Evolutionary conservation across 2,329 filamentous ascomycete species (phyloP), one percentile per base, ranked within the genome.

Genomic region (Tolypocladium album): DNA sequence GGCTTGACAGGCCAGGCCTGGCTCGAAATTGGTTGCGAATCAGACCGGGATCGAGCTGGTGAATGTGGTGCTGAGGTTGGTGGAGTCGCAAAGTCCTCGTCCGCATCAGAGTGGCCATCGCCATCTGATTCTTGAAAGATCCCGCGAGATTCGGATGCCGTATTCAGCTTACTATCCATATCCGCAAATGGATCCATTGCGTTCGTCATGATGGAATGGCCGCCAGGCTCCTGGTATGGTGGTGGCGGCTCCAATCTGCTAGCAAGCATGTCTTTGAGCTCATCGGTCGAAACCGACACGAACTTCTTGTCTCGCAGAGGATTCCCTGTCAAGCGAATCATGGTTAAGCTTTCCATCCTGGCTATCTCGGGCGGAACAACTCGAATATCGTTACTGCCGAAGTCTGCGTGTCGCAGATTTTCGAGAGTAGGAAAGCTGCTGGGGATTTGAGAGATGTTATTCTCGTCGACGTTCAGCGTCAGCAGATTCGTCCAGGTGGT

Each of bases 291-390:
- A 75, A 95, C 89, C 0, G 84, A 88, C 17, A 92, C 78, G 65
- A 94, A 91, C 70, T 92, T 96, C 70, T 89, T 92, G 70, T 97
- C 92, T 17, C 89, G 82, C 17, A 99, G 77, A 0, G 94, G 94
- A 67, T 99, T 99, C n/a, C 91, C 92, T 52, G 86, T 87, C 39
- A 99, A 78, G 5, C 87, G 85, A 50, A 97, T 82, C 69, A 87
- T 87, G 24, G 85, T 81, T 12, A 99, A 76, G 53, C 76, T 86
- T 7, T 90, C 85, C 91, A 97, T 96, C 34, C 84, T 77, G 6
- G 88, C 88, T 61, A 97, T 84, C 64, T 86, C 86, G 0, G 90
- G 82, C 38, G 94, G 89, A 9, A 99, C 72, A 15, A 83, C 78
- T 2, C 84, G 85, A 56, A 99, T 85, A 64, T 94, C 86, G 68